These are phyloP conservation scores for Xerocomus potaroensis DNA, from an alignment of 768 basidiomycete species.

Conservation along the genomic window DNA sequence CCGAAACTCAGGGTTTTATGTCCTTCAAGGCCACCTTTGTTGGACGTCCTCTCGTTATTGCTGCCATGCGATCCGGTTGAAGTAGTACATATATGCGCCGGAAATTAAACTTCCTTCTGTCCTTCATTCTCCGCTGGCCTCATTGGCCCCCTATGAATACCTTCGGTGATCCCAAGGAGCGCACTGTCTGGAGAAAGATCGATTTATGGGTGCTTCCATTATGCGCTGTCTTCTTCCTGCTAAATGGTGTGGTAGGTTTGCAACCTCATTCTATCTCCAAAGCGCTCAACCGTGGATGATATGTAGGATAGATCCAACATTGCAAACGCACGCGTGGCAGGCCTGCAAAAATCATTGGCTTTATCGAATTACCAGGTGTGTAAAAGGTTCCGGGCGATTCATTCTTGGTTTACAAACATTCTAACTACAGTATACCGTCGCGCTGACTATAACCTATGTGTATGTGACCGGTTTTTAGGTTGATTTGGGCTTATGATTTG, in stretches of 20 bases:
- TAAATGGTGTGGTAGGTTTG: slow-evolving; percentile 46
- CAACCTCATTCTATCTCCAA: not conserved
- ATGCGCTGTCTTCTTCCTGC: slow-evolving; percentile 44
- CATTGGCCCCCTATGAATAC: not conserved
- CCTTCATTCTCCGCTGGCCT: not conserved
- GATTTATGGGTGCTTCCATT: slow-evolving; percentile 47
- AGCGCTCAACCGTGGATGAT: not conserved
- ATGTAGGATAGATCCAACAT: slow-evolving; percentile 42
- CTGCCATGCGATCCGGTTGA: too few relatives aligned
- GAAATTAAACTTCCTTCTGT: not conserved
- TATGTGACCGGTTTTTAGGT: slow-evolving; percentile 3
- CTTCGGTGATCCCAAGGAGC: not conserved
- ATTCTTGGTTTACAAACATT: not conserved
- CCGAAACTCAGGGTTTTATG: too few relatives aligned
- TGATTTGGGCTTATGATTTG: not conserved
- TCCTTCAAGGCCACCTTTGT: too few relatives aligned
- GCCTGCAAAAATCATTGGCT: slow-evolving; percentile 48
- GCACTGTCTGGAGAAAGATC: slow-evolving; percentile 45
- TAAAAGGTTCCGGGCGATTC: not conserved
- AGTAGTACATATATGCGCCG: not conserved
- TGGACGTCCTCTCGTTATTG: not conserved
- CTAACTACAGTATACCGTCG: slow-evolving; percentile 32
- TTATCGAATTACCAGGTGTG: slow-evolving; percentile 27
- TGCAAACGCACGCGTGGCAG: slow-evolving; percentile 58
- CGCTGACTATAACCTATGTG: slow-evolving; percentile 28